Base-by-base conservation (phyloP, 768 basidiomycete genomes). In the Lactarius deliciosus region DNA sequence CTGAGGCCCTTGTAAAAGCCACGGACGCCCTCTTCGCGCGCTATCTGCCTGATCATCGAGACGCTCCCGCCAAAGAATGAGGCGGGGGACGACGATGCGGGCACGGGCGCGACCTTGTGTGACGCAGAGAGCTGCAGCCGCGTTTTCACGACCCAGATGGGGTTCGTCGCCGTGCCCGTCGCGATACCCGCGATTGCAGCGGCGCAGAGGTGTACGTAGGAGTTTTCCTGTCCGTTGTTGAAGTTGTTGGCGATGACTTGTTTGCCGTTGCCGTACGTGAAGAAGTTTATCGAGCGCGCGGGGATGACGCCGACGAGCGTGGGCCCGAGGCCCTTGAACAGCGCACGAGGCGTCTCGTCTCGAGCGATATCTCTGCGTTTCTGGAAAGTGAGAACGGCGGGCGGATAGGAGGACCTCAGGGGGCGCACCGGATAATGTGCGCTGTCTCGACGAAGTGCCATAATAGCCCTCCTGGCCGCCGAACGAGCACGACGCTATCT, bases 81-180 rank as follows among this genome's bases (percentile, higher is more conserved):
- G 43, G 36, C 57, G 32, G 75, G 53, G 65, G 72, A 66, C 64
- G 50, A 16, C n/a, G 34, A 8, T 2, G 57, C 32, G 16, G 60
- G 11, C 54, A 38, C 5, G 5, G 54, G 16, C 22, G 59, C 28
- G 58, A 61, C 13, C 22, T 54, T 57, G 36, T 65, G 30, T 25
- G 70, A 59, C n/a, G 80, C 76, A 3, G 77, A 79, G 18, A 99
- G 85, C 74, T 99, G 97, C 62, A 99, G 73, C 8, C 96, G 88
- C 54, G 97, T 99, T 77, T 98, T 99, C 68, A 99, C 94, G 57
- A 99, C 97, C 97, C 97, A 99, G 30, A 99, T 96, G 0, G 97
- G 97, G 76, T 99, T 99, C 25, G 97, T 98, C 13, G 87, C 93
- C 0, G 93, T 89, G 5, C 95, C 86, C 0, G 97, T 99, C 38